These are phyloP conservation scores for Paraphaeosphaeria sporulosa DNA, from an alignment of 2,329 filamentous ascomycete species.

Conservation along the genomic window DNA sequence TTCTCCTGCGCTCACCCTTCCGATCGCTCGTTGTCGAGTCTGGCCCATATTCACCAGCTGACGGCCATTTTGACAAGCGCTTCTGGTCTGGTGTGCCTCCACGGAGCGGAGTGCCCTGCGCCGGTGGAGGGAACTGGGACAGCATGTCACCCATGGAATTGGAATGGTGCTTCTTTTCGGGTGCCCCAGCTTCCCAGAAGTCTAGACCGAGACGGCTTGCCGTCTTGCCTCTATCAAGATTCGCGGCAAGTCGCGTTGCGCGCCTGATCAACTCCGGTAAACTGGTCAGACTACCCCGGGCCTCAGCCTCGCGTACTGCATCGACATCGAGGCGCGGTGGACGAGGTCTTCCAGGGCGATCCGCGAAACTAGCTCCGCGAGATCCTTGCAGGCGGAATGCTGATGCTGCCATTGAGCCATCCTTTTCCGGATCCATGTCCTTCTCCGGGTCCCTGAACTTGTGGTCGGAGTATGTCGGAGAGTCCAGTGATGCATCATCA, in stretches of 20 bases:
- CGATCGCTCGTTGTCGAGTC: slow-evolving; percentile 31
- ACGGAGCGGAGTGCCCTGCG: slow-evolving; percentile 56
- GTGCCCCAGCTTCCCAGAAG: slow-evolving; percentile 53
- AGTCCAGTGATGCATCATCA: slow-evolving; percentile 35
- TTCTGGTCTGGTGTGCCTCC: slow-evolving; percentile 26
- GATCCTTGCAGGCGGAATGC: slow-evolving; percentile 40
- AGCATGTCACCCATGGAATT: slow-evolving; percentile 70
- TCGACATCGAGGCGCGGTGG: slow-evolving; percentile 84
- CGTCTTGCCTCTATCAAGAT: slow-evolving; percentile 82
- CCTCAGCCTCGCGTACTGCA: slow-evolving; percentile 80
- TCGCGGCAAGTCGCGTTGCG: slow-evolving; percentile 84
- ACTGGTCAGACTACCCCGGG: slow-evolving; percentile 88
- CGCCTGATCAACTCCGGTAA: slow-evolving; percentile 88
- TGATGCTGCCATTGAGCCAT: slow-evolving; percentile 33
- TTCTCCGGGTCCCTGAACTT: slow-evolving; percentile 33
- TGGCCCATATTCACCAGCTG: slow-evolving; percentile 23
- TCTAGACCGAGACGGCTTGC: slow-evolving; percentile 65
- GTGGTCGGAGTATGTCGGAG: slow-evolving; percentile 28
- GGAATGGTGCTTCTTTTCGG: slow-evolving; percentile 53
- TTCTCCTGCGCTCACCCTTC: slow-evolving; percentile 57
- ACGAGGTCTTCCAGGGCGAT: slow-evolving; percentile 52
- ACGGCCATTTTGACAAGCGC: slow-evolving; percentile 40
- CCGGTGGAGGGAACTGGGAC: slow-evolving; percentile 69
- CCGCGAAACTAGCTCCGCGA: slow-evolving; percentile 45
- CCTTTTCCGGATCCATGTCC: slow-evolving; percentile 41